Evolutionary conservation across 2,329 filamentous ascomycete genomes (phyloP).

Genomic region (Colletotrichum truncatum): DNA sequence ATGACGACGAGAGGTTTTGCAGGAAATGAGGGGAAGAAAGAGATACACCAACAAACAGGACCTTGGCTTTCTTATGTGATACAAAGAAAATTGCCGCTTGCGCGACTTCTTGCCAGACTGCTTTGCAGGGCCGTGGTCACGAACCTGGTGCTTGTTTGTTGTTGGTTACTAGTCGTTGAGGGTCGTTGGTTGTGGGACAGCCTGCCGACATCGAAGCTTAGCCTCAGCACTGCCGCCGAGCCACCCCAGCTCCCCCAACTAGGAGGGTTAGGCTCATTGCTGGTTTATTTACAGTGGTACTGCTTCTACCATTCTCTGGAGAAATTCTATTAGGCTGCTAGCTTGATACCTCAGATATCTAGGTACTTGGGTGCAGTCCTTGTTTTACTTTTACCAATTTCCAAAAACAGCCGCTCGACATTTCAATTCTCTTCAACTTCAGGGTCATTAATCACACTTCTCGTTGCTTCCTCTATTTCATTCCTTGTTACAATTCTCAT

Average conservation of each 20-base stretch:
- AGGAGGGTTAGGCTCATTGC: neutral
- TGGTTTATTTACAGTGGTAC: neutral
- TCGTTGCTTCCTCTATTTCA: neutral
- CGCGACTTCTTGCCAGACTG: neutral
- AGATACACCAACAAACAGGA: neutral
- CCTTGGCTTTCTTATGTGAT: neutral
- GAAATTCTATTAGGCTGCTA: no score
- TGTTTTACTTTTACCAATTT: neutral
- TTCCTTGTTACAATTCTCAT: neutral
- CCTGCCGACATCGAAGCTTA: neutral
- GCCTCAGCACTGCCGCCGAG: neutral
- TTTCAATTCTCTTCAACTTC: neutral
- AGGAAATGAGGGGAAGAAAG: neutral
- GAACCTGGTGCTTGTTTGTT: neutral
- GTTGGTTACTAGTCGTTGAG: neutral
- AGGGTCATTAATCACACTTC: neutral
- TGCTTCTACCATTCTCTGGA: no score
- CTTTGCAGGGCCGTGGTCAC: neutral
- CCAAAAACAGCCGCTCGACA: neutral
- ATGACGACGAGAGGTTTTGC: neutral
- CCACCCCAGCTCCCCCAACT: neutral
- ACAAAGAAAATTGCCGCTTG: neutral
- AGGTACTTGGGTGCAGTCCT: neutral
- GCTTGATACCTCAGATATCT: neutral
- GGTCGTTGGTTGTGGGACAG: neutral